phyloP scores from a whole-genome alignment of 768 basidiomycete species.

The Leucocoprinus leucothites region DNA sequence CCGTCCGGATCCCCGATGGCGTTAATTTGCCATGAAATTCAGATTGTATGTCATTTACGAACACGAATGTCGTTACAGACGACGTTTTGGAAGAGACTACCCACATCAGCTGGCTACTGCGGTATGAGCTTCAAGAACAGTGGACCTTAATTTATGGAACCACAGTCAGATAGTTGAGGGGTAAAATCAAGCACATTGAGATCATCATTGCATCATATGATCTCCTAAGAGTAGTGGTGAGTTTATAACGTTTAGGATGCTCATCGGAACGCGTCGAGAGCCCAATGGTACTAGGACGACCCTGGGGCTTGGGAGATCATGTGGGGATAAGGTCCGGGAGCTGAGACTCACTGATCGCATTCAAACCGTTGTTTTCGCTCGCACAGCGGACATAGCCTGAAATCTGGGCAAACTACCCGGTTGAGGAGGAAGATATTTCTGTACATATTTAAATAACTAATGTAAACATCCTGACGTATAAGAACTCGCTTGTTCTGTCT shows the following conservation, averaged over 20 bases:
- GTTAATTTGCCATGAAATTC: too few relatives aligned
- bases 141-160: too few relatives aligned
- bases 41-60: too few relatives aligned
- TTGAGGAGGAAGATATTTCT: not conserved
- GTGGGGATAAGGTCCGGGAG: conserved; percentile 7
- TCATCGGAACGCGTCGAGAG: not conserved
- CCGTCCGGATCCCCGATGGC: conserved; percentile 2
- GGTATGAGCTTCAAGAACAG: too few relatives aligned
- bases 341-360: not conserved
- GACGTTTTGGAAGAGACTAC: not conserved
- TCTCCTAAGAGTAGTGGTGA: too few relatives aligned
- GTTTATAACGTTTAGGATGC: not conserved
- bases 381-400: not conserved
- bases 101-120: too few relatives aligned
- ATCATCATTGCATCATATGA: too few relatives aligned
- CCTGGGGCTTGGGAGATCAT: conserved; percentile 6
- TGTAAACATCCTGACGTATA: conserved; percentile 6
- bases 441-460: not conserved
- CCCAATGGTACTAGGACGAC: not conserved
- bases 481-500: not conserved
- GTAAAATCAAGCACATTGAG: too few relatives aligned
- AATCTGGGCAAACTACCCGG: not conserved
- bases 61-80: not conserved
- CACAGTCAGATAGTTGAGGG: too few relatives aligned
- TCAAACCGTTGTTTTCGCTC: conserved; percentile 2